phyloP scores from a whole-genome alignment of 2,329 filamentous ascomycete genomes.

The Sordariomycetes sp. region DNA sequence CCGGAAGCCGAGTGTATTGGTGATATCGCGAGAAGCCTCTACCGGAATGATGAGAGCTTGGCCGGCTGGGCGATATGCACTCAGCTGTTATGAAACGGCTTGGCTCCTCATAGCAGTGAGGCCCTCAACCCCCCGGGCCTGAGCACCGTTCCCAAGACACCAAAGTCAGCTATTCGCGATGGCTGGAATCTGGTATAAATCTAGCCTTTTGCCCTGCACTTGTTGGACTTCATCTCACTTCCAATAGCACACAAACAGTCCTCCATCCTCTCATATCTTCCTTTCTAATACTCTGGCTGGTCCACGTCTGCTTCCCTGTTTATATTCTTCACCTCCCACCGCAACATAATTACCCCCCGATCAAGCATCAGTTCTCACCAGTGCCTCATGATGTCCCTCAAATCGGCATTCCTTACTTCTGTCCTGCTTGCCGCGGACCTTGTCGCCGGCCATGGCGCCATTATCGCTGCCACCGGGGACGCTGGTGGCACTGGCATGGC shows the following conservation, averaged over 20 bases:
- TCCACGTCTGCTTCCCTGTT: neutral
- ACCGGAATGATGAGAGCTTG: neutral
- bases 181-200: neutral
- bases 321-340: neutral
- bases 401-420: slow-evolving; percentile 26
- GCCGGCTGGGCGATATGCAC: neutral
- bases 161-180: neutral
- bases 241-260: neutral
- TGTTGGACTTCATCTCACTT: neutral
- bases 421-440: slow-evolving; percentile 43
- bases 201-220: neutral
- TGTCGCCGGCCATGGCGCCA: slow-evolving; percentile 50
- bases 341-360: neutral
- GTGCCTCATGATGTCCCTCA: slow-evolving; percentile 17
- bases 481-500: slow-evolving; percentile 41
- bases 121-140: neutral
- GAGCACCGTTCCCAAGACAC: neutral
- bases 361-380: neutral
- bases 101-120: neutral
- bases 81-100: neutral
- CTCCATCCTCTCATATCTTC: neutral
- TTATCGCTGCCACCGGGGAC: slow-evolving; percentile 46
- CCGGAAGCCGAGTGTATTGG: neutral
- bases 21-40: neutral
- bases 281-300: neutral